Evolutionary conservation across 2,329 filamentous ascomycete species (phyloP).

Genomic region (Pseudonectria buxi): DNA sequence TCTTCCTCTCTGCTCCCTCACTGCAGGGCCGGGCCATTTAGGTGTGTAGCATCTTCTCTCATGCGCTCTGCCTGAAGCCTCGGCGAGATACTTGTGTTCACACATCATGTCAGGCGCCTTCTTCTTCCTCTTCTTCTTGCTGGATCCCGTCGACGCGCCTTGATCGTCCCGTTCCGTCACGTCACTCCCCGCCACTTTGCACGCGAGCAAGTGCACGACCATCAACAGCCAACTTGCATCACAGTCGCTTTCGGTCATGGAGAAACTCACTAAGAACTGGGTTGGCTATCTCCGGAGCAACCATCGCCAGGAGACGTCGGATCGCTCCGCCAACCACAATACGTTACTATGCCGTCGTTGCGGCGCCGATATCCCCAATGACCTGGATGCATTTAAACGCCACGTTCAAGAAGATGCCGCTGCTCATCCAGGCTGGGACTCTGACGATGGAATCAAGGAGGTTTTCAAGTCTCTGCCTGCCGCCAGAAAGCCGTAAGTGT

Average conservation of each 20-base stretch:
- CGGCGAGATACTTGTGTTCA: no score
- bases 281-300: slow-evolving; percentile 11
- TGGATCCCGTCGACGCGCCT: no score
- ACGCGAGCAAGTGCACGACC: no score
- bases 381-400: slow-evolving; percentile 19
- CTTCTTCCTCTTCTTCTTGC: no score
- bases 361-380: slow-evolving; percentile 14
- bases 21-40: no score
- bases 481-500: slow-evolving; percentile 3
- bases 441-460: slow-evolving; percentile 20
- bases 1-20: no score
- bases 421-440: slow-evolving; percentile 14
- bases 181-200: no score
- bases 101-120: no score
- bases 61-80: no score
- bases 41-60: no score
- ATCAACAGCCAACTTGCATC: no score
- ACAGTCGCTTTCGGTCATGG: slow-evolving; percentile 8
- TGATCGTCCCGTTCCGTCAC: no score
- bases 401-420: slow-evolving; percentile 15
- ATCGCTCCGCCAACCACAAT: slow-evolving; percentile 1
- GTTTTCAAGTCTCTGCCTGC: slow-evolving; percentile 15
- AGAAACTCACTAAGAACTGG: slow-evolving; percentile 11
- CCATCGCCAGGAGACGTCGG: slow-evolving; percentile 9
- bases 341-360: slow-evolving; percentile 17